phyloP scores from a whole-genome alignment of 2,329 filamentous ascomycete species.

The Alternaria ethzedia region DNA sequence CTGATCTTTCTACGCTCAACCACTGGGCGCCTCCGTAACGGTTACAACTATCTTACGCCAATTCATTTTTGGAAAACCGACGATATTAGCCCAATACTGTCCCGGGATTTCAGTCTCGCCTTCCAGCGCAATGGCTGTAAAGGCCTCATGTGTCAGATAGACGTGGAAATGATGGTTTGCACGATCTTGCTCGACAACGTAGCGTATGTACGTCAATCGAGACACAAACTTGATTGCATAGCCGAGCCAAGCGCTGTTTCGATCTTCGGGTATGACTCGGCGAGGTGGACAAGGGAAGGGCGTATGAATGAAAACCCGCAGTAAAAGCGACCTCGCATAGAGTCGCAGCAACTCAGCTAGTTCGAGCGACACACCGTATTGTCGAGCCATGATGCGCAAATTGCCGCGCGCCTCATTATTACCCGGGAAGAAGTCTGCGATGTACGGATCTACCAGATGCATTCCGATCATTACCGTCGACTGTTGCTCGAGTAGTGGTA shows the following conservation, averaged over 20 bases:
- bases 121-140: not conserved
- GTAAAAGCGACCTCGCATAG: not conserved
- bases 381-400: not conserved
- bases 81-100: not conserved
- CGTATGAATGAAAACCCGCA: not conserved
- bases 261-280: not conserved
- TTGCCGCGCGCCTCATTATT: not conserved
- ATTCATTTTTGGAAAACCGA: not conserved
- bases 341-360: not conserved
- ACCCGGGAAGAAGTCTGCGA: not conserved
- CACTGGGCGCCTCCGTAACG: not conserved
- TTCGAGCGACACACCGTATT: not conserved
- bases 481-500: not conserved
- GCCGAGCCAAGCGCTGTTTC: not conserved
- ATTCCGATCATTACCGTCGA: not conserved
- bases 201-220: not conserved
- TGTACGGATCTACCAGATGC: not conserved
- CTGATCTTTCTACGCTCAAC: not conserved
- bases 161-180: not conserved
- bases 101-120: not conserved
- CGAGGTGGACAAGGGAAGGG: not conserved
- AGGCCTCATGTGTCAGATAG: not conserved
- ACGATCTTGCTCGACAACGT: not conserved
- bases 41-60: not conserved
- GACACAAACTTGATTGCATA: not conserved